Percentiles rank a stretch among this genome's conserved stretches.
These are phyloP conservation scores for Ophiostoma sp. DNA, from an alignment of 2,329 filamentous ascomycete species.

Conservation along the genomic window DNA sequence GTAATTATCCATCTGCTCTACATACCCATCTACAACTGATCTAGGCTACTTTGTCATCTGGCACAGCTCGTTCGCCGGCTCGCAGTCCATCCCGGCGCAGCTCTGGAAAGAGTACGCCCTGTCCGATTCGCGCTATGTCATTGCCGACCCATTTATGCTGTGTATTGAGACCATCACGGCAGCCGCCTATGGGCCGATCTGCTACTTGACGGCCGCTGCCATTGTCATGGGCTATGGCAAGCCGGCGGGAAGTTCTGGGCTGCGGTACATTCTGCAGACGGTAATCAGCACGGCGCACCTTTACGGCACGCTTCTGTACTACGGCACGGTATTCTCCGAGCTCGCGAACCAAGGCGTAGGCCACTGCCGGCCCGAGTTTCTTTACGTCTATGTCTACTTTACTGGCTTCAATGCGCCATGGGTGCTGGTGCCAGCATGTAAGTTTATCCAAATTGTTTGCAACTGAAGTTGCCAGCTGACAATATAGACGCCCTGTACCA, in stretches of 20 bases:
- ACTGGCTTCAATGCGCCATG: constrained; percentile 57
- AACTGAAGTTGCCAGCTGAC: background rate
- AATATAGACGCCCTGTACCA: background rate
- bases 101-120: constrained; percentile 90
- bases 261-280: constrained; percentile 49
- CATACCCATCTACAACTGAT: background rate
- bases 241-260: constrained; percentile 33
- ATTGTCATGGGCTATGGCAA: constrained; percentile 35
- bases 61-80: constrained; percentile 58
- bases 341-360: constrained; percentile 41
- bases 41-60: constrained; percentile 68
- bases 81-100: constrained; percentile 71
- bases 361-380: constrained; percentile 54
- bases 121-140: constrained; percentile 82
- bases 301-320: constrained; percentile 60
- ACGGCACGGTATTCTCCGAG: constrained; percentile 51
- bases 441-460: constrained; percentile 32
- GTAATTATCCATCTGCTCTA: background rate
- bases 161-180: constrained; percentile 80
- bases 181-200: constrained; percentile 57
- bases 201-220: constrained; percentile 44
- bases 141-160: constrained; percentile 75
- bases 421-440: constrained; percentile 52
- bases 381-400: constrained; percentile 62
- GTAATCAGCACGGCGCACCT: constrained; percentile 50